phyloP scores from a whole-genome alignment of 192 early-diverging fungal species.

The Coemansia sp. region DNA sequence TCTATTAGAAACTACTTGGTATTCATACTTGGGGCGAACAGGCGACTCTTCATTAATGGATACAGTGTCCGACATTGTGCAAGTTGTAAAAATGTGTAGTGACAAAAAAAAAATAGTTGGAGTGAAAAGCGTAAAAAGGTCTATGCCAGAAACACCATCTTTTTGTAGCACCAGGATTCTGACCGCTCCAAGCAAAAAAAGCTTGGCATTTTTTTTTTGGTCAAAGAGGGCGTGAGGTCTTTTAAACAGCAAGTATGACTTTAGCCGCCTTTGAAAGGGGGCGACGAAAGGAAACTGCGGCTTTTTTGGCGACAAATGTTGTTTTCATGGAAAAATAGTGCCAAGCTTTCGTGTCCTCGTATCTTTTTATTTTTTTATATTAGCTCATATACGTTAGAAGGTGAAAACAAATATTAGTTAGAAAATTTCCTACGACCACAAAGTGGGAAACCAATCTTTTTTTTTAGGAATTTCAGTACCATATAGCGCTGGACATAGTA shows the following conservation, averaged over 20 bases:
- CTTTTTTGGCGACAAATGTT: too few relatives aligned
- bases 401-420: neutral
- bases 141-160: neutral
- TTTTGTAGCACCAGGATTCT: neutral
- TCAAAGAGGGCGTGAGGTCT: neutral
- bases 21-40: too few relatives aligned
- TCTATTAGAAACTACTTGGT: too few relatives aligned
- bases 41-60: too few relatives aligned
- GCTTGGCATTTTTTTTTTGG: neutral
- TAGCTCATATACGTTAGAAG: too few relatives aligned
- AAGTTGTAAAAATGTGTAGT: neutral
- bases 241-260: neutral
- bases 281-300: too few relatives aligned
- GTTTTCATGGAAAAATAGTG: too few relatives aligned
- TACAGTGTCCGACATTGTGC: too few relatives aligned
- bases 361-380: too few relatives aligned
- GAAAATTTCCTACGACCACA: neutral
- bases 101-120: neutral
- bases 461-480: neutral
- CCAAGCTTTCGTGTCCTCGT: too few relatives aligned
- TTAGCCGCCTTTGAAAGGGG: neutral
- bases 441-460: neutral
- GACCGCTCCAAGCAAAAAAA: neutral
- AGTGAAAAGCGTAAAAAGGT: neutral
- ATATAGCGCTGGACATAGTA: neutral